Base-by-base conservation (phyloP, 1,139 yeast species). In the Geotrichum australiense region DNA sequence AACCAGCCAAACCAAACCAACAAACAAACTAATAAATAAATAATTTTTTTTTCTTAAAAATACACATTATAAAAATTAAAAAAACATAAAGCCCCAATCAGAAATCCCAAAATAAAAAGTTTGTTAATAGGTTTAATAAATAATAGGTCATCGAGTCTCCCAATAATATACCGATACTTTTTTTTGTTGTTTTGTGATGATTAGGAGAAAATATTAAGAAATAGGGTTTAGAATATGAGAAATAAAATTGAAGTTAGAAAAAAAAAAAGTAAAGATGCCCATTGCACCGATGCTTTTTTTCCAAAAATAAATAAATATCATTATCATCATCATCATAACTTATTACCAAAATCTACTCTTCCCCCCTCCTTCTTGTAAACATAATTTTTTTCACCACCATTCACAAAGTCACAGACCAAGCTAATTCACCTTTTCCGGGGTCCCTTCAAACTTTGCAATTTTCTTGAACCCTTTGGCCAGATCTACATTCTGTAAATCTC, bases 401-500 rank as follows among this genome's bases (percentile, higher is more conserved):
- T n/a, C n/a, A n/a, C n/a, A n/a, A n/a, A n/a, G n/a, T n/a, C n/a
- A n/a, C n/a, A n/a, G n/a, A n/a, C n/a, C n/a, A n/a, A n/a, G n/a
- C n/a, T n/a, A n/a, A n/a, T 44, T 44, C 29, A 48, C 43, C 39
- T 46, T 46, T 37, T 48, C 50, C 10, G 51, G 50, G 4, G 50
- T 42, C 6, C 46, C 44, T 29, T 47, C 51, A 19, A 32, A 35
- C 22, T 41, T 44, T 25, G 39, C 37, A 29, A 44, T 37, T 26
- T 41, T 41, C 28, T 39, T 32, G 26, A 41, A 41, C 8, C 45
- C 45, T 28, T 36, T 41, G 2, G 70, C 67, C 34, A 71, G 53
- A 53, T 71, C 76, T 28, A 70, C 71, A 47, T 70, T 68, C 43
- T 66, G 65, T 35, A 70, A 55, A 49, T 70, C 75, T 2, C 70